Conservation (phyloP, 225 moss, liverwort and hornwort genomes). For the Anthoceros angustus region DNA sequence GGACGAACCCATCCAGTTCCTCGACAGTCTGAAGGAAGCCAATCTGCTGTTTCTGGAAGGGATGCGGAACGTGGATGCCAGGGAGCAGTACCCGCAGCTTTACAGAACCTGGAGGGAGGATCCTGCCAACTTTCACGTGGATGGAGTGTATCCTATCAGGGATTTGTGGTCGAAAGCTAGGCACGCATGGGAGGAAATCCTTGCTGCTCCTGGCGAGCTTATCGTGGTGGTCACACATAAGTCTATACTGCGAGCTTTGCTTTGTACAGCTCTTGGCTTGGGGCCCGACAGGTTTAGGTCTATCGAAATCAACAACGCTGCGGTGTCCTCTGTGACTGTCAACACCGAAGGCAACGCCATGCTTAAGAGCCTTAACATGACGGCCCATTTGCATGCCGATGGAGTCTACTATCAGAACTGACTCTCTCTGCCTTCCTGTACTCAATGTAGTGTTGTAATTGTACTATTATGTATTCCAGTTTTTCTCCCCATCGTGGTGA, state of each 20-base stretch:
- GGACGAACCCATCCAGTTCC: slow-evolving; percentile 36
- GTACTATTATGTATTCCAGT: not conserved
- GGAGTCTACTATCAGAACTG: slow-evolving; percentile 31
- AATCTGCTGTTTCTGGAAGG: slow-evolving; percentile 63
- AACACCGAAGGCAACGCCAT: slow-evolving; percentile 57
- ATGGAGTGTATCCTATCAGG: slow-evolving; percentile 61
- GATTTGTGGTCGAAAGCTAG: slow-evolving; percentile 72
- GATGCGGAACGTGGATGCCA: slow-evolving; percentile 63
- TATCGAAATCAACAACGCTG: slow-evolving; percentile 69
- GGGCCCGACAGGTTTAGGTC: slow-evolving; percentile 69
- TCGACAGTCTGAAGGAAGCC: slow-evolving; percentile 56
- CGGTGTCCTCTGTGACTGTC: slow-evolving; percentile 44
- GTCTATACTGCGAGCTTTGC: slow-evolving; percentile 66
- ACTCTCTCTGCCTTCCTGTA: not conserved
- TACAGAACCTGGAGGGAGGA: slow-evolving; percentile 71
- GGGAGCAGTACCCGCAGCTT: slow-evolving; percentile 36
- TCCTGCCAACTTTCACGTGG: slow-evolving; percentile 45
- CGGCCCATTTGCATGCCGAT: slow-evolving; percentile 50
- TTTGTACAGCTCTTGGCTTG: slow-evolving; percentile 67
- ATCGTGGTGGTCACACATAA: slow-evolving; percentile 69
- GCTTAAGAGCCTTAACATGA: slow-evolving; percentile 58
- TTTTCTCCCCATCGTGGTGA: not conserved
- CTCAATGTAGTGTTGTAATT: not conserved
- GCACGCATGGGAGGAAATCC: slow-evolving; percentile 58
- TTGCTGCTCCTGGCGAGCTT: slow-evolving; percentile 42